A percentile compares a stretch with the other conserved stretches of the same genome.
These are phyloP conservation scores for Ostreobium quekettii DNA, from an alignment of 139 green algal species.

Conservation along the genomic window DNA sequence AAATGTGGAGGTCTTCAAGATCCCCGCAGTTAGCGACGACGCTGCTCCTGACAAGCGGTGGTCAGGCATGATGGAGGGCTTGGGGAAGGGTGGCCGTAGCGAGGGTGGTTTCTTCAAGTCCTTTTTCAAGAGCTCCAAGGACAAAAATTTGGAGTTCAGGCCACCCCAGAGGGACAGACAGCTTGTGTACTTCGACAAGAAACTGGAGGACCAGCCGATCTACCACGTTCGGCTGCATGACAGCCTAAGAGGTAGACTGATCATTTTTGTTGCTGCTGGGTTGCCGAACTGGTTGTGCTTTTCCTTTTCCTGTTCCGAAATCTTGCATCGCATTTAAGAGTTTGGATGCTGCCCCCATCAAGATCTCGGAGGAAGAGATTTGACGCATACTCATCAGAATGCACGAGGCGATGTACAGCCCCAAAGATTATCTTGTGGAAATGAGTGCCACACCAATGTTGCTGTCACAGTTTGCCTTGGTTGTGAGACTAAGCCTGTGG, in stretches of 20 bases:
- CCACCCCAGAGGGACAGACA: not conserved
- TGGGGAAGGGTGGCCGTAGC: not conserved
- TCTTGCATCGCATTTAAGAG: too few species aligned
- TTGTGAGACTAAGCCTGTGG: too few species aligned
- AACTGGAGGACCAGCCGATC: not conserved
- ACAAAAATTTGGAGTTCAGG: not conserved
- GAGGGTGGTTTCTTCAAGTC: constrained; percentile 2
- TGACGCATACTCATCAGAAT: too few species aligned
- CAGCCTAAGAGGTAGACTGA: not conserved
- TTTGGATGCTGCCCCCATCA: too few species aligned
- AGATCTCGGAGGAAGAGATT: too few species aligned
- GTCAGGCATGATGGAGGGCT: not conserved
- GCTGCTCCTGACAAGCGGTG: not conserved
- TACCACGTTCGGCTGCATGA: constrained; percentile 10
- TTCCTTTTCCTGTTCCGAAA: too few species aligned
- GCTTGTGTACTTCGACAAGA: constrained; percentile 12
- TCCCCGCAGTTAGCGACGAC: constrained; percentile 3
- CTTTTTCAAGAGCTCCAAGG: not conserved
- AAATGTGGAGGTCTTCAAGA: not conserved
- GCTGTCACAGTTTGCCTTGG: too few species aligned
- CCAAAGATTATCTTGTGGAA: too few species aligned
- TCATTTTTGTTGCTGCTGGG: too few species aligned
- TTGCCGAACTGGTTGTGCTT: too few species aligned
- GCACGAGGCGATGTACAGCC: too few species aligned
- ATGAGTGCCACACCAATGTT: too few species aligned